phyloP scores from a whole-genome alignment of 2,329 filamentous ascomycete species.

The Diaporthe caulivora region DNA sequence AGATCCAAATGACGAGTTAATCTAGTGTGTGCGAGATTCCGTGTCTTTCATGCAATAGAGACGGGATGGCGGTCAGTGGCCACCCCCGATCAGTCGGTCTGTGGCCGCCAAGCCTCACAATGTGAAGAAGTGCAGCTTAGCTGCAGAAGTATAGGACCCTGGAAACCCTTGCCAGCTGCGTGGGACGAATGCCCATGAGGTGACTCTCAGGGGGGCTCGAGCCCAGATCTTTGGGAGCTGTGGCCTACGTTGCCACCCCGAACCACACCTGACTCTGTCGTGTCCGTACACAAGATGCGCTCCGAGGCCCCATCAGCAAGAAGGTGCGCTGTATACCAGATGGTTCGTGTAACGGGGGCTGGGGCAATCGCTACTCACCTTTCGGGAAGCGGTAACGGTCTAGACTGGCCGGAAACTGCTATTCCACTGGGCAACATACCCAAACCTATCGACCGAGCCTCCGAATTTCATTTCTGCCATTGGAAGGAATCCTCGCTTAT shows the following conservation, averaged over 20 bases:
- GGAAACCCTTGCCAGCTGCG: conserved; percentile 29
- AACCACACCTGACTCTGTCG: conserved; percentile 10
- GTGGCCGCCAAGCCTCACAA: conserved; percentile 33
- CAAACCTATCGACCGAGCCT: neutral
- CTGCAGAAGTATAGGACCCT: conserved; percentile 34
- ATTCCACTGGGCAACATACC: neutral
- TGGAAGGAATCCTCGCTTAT: too few species aligned
- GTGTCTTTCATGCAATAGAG: conserved; percentile 27
- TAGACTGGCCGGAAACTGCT: neutral
- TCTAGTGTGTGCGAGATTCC: conserved; percentile 32
- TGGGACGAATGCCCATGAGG: conserved; percentile 27
- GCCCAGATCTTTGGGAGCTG: conserved; percentile 22
- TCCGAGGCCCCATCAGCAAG: conserved; percentile 2
- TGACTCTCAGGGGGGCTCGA: neutral
- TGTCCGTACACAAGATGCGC: neutral
- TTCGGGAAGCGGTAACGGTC: conserved; percentile 9
- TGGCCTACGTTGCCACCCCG: conserved; percentile 15
- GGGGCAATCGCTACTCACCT: neutral
- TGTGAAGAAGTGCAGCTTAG: conserved; percentile 33
- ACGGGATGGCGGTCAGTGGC: conserved; percentile 37
- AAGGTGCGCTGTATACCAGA: neutral
- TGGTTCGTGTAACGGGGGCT: neutral
- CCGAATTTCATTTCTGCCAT: neutral
- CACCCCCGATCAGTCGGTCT: conserved; percentile 23
- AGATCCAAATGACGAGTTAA: conserved; percentile 21